Percentiles rank a stretch among this genome's conserved stretches.
These are phyloP conservation scores for Petunia secreta DNA, from an alignment of 257 asterid species.

Conservation along the genomic window DNA sequence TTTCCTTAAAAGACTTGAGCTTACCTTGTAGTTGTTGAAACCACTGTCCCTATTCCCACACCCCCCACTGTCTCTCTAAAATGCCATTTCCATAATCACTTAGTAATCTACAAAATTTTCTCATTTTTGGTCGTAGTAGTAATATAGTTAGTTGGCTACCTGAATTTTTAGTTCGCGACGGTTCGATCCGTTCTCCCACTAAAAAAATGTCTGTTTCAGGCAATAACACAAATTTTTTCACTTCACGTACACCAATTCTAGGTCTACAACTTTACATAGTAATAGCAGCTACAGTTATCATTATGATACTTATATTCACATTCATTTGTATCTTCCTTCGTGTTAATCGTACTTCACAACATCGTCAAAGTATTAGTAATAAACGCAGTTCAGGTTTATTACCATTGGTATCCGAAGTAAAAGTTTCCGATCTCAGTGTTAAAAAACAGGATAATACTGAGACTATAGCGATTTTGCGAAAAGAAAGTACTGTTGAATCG, in stretches of 20 bases:
- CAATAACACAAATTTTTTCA: slow-evolving; percentile 38
- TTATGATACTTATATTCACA: slow-evolving; percentile 49
- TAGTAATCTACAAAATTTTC: not conserved
- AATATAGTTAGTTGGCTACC: no score
- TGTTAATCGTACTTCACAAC: slow-evolving; percentile 47
- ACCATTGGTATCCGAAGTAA: slow-evolving; percentile 60
- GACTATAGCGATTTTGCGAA: slow-evolving; percentile 46
- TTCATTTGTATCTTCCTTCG: slow-evolving; percentile 51
- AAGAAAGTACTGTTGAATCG: slow-evolving; percentile 43
- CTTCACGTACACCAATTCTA: slow-evolving; percentile 64
- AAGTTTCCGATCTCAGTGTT: slow-evolving; percentile 43
- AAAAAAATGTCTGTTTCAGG: slow-evolving; percentile 57
- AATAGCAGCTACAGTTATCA: slow-evolving; percentile 50
- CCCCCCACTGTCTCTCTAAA: not conserved
- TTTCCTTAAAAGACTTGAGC: not conserved
- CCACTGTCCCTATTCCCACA: no score
- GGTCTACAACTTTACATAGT: slow-evolving; percentile 71
- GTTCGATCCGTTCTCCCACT: no score
- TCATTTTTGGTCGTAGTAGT: not conserved
- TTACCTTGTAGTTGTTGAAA: not conserved
- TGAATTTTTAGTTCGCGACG: no score
- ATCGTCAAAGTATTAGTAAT: slow-evolving; percentile 42
- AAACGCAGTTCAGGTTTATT: slow-evolving; percentile 53
- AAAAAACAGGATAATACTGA: slow-evolving; percentile 33
- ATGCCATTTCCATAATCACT: not conserved